Conservation (phyloP, 257 asterid genomes). For the Perilla frutescens region DNA sequence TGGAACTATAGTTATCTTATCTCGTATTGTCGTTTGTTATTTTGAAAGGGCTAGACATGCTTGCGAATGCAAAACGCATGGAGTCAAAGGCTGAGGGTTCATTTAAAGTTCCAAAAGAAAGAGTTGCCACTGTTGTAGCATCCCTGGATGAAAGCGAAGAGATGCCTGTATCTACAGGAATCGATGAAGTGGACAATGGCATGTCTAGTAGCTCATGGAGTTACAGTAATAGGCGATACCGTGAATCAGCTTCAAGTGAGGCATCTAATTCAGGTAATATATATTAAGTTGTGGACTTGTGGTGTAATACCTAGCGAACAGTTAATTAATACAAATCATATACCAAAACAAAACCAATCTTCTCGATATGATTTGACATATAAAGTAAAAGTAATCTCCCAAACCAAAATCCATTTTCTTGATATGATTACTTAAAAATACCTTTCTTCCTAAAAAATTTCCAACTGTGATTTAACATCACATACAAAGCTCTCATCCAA, state of each 20-base stretch:
- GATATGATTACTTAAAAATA: too few relatives aligned
- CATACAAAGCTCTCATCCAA: too few relatives aligned
- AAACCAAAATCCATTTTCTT: too few relatives aligned
- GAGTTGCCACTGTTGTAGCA: conserved; percentile 66
- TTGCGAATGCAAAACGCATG: conserved; percentile 66
- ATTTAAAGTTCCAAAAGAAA: conserved; percentile 77
- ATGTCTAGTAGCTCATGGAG: conserved; percentile 38
- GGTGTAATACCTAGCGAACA: neutral
- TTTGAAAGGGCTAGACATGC: conserved; percentile 74
- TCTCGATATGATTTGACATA: neutral
- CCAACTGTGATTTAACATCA: too few relatives aligned
- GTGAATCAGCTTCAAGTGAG: conserved; percentile 57
- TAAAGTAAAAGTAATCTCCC: neutral
- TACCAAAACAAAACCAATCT: neutral
- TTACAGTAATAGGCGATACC: conserved; percentile 58
- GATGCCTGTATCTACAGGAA: conserved; percentile 48
- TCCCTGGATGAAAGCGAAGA: conserved; percentile 74
- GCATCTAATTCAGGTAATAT: conserved; percentile 60
- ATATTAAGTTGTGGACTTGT: conserved; percentile 1
- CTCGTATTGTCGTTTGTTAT: conserved; percentile 20
- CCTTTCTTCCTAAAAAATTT: too few relatives aligned
- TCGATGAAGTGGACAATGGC: conserved; percentile 56
- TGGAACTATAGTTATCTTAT: neutral
- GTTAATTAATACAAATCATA: neutral
- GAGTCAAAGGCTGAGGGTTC: conserved; percentile 53